phyloP scores from a whole-genome alignment of 2,329 filamentous ascomycete species.

The Dactylellina sp. region DNA sequence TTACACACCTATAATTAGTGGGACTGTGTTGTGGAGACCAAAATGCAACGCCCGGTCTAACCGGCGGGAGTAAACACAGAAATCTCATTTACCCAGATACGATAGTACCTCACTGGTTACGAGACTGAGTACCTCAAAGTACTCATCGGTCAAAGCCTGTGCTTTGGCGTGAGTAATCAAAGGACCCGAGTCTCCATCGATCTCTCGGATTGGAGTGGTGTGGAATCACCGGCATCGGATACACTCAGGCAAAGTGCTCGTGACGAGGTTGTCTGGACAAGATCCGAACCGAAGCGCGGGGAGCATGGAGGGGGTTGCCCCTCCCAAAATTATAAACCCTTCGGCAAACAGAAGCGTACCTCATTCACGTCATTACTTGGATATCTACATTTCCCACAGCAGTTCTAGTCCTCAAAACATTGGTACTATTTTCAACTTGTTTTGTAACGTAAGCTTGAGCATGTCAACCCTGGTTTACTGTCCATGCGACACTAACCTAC shows the following conservation, averaged over 20 bases:
- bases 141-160: neutral
- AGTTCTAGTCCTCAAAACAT: neutral
- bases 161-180: neutral
- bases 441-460: neutral
- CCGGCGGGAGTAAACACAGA: neutral
- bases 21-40: neutral
- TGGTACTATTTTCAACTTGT: neutral
- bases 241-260: neutral
- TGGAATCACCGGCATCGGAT: slow-evolving; percentile 19
- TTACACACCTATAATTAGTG: too few relatives aligned
- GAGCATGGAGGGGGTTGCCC: slow-evolving; percentile 46
- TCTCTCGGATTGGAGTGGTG: too few relatives aligned
- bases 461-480: neutral
- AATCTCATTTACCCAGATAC: too few relatives aligned
- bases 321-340: slow-evolving; percentile 43
- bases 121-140: neutral
- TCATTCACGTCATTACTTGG: slow-evolving; percentile 11
- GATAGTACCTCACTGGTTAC: too few relatives aligned
- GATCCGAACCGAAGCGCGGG: slow-evolving; percentile 54
- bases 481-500: neutral
- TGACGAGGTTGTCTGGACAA: slow-evolving; percentile 21
- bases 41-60: neutral
- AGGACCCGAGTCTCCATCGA: too few relatives aligned
- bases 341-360: slow-evolving; percentile 35
- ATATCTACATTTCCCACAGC: neutral